phyloP scores from a whole-genome alignment of 208 protist genomes.

The Leishmania tarentolae region DNA sequence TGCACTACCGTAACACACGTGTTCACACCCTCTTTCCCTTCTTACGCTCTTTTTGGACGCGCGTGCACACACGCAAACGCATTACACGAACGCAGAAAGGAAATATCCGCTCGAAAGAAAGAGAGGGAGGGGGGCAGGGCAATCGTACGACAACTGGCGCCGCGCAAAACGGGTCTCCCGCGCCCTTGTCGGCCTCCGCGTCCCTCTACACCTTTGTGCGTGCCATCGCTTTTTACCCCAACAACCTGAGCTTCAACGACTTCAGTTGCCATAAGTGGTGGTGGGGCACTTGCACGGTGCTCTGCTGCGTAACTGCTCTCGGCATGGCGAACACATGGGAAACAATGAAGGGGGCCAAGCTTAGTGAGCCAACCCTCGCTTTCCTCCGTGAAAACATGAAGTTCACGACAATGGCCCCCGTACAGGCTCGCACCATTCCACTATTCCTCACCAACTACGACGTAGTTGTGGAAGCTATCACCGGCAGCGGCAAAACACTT shows the following conservation, averaged over 20 bases:
- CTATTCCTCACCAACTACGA: slow-evolving; percentile 91
- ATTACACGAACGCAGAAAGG: background rate
- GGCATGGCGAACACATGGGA: slow-evolving; percentile 67
- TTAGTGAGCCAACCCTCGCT: slow-evolving; percentile 55
- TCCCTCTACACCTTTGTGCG: background rate
- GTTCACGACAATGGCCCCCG: slow-evolving; percentile 90
- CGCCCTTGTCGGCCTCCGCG: no score
- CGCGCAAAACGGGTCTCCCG: background rate
- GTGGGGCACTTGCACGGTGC: background rate
- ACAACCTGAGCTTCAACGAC: background rate
- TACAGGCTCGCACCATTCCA: slow-evolving; percentile 92
- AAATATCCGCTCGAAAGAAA: background rate
- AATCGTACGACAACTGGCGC: background rate
- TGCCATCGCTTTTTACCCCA: background rate
- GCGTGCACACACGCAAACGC: background rate
- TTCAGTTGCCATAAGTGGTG: no score
- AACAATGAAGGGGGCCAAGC: slow-evolving; percentile 76
- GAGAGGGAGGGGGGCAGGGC: background rate
- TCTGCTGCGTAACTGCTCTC: background rate
- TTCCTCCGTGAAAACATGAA: slow-evolving; percentile 72
- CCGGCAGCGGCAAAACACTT: slow-evolving; percentile 95
- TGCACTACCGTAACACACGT: background rate
- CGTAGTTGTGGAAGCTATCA: slow-evolving; percentile 94
- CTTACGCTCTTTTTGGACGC: background rate
- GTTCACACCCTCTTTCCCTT: background rate